Base-by-base conservation (phyloP, 2,329 filamentous ascomycete genomes). In the Periconia sp. region DNA sequence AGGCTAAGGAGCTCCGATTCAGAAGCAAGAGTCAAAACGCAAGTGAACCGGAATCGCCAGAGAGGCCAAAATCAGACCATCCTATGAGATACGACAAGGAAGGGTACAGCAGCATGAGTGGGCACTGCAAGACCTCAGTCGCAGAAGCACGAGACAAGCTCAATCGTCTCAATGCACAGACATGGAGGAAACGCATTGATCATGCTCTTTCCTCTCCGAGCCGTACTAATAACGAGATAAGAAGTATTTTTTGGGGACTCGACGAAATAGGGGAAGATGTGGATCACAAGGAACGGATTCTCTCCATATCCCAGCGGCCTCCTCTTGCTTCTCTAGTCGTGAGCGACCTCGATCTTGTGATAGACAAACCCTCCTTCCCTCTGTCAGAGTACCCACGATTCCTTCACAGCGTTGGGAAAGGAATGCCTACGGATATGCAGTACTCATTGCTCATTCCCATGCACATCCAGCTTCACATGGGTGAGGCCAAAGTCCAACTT, bases 301-400 rank as follows among this genome's bases (percentile, higher is more conserved):
- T 99, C 9, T 87, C 91, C 47, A 87, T 97, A 49, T 92, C 92
- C 3, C 86, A 91, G 59, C 84, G 94, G 27, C 93, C 94, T 15
- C 89, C 90, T 8, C 80, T 99, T 14, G 88, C 96, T 85, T 84
- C 88, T 2, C 82, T 90, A 6, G 77, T 91, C 42, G 86, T 97
- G 61, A 91, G 87, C 55, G 93, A 99, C 69, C 79, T 99, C 31
- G 88, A 93, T 58, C 81, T 99, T 51, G 80, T 86, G 31, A 81
- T 99, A 54, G 94, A 97, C 73, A 97, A 96, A 71, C 94, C 94
- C 0, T 93, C 90, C 0, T 99, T 99, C 69, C 88, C 92, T 0
- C 78, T 96, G 54, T 81, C 85, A 2, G 87, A 96, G 13, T 85
- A 93, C 50, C 90, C 93, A 0, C 84, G 89, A 15, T 99, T 96